Base-by-base conservation (phyloP, 306 rosid species). In the Gastrolobium bilobum region DNA sequence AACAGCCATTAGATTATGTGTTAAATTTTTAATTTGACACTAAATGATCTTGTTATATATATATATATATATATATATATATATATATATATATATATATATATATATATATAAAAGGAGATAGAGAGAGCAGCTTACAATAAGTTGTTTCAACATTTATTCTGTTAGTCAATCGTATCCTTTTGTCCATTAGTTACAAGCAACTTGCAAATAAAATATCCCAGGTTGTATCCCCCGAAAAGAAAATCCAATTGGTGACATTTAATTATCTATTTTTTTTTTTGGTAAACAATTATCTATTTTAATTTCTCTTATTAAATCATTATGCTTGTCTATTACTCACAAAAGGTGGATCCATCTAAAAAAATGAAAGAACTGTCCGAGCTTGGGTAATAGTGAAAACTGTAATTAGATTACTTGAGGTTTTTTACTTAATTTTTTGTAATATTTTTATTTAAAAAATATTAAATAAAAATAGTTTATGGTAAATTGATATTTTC, bases 161-260 rank as follows among this genome's bases (percentile, higher is more conserved):
- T 65, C 15, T 65, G 71, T 11, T 65, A 37, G 71, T 42, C 38
- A 37, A 65, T 65, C 43, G 43, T 65, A 43, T 43, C 53, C 34
- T 66, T 48, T 6, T 67, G 73, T 67, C 73, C 42, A 67, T 67
- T 46, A 52, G 26, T 20, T 20, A 46, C 30, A 67, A 44, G 42
- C 73, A 67, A 67, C 57, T 46, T 67, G 73, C 57, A 67, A 13
- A 67, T 67, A 46, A 3, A 44, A 67, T 9, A 44, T 2, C 50
- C 56, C 73, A 67, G 43, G 30, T 56, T 30, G 39, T 4, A 38
- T 9, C 54, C 2, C 2, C 34, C 3, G 10, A 47, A 47, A 54
- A 20, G 7, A 20, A 20, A 20, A 20, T 20, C 1, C 26, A 20
- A 20, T 20, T 1, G 26, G 26, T 20, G 26, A 20, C 26, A 20